Base-by-base conservation (phyloP, 2,329 filamentous ascomycete species). In the Dactylellina parvicollis region DNA sequence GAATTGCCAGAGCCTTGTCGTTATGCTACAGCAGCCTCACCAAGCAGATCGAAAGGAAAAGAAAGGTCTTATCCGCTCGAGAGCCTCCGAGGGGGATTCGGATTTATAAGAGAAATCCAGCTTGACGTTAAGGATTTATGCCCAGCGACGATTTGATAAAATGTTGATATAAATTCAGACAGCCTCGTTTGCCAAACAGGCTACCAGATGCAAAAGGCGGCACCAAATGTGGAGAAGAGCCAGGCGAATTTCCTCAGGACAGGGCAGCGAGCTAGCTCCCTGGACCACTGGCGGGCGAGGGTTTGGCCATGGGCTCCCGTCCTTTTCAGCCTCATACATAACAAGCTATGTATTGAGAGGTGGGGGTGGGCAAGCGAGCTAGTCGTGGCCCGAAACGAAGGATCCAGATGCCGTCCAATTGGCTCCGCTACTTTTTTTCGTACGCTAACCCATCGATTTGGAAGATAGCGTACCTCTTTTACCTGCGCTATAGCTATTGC, bases 401-500 rank as follows among this genome's bases (percentile, higher is more conserved):
- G 62, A 67, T 59, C 62, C 42, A 50, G 46, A n/a, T n/a, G n/a
- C 7, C 22, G 20, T 34, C 5, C 18, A 46, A 49, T n/a, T n/a
- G n/a, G n/a, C n/a, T n/a, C n/a, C n/a, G n/a, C n/a, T n/a, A n/a
- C n/a, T n/a, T n/a, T n/a, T n/a, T n/a, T n/a, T n/a, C n/a, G n/a
- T n/a, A n/a, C n/a, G n/a, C n/a, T n/a, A n/a, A n/a, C n/a, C n/a
- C n/a, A n/a, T n/a, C n/a, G n/a, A n/a, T n/a, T n/a, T n/a, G n/a
- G n/a, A n/a, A n/a, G n/a, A n/a, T n/a, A n/a, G n/a, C n/a, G n/a
- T n/a, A n/a, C n/a, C n/a, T n/a, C n/a, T n/a, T n/a, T n/a, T n/a
- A n/a, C n/a, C n/a, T n/a, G n/a, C 22, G 62, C 44, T 67, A 67
- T 67, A 57, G 62, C 62, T 67, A 59, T 34, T 34, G 62, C 62